Conservation (phyloP, 2,329 filamentous ascomycete species). For the Ophiostoma piceae region DNA sequence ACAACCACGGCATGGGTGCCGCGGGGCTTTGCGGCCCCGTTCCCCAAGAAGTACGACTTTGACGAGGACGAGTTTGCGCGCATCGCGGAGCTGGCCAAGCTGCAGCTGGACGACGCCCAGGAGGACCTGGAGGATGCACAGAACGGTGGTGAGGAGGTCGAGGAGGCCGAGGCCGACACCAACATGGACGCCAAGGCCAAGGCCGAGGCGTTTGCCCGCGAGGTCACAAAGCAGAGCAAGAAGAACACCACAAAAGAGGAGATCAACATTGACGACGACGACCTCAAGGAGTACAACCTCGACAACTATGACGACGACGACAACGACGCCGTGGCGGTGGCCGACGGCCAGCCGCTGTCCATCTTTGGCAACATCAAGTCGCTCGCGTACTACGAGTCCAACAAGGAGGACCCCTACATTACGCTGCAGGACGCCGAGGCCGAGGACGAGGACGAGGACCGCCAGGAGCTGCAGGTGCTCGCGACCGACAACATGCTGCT, state of each 20-base stretch:
- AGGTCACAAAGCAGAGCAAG: conserved; percentile 29
- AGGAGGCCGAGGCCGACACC: conserved; percentile 27
- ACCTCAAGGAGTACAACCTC: conserved; percentile 92
- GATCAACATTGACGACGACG: conserved; percentile 63
- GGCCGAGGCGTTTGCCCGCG: conserved; percentile 11
- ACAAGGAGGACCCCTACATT: conserved; percentile 95
- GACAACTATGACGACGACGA: conserved; percentile 89
- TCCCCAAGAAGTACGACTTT: conserved; percentile 68
- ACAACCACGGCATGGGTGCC: conserved; percentile 72
- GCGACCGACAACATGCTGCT: conserved; percentile 89
- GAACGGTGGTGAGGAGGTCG: conserved; percentile 25
- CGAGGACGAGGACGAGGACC: conserved; percentile 74
- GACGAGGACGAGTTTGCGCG: conserved; percentile 71
- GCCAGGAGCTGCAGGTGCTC: conserved; percentile 88
- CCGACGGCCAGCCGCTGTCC: conserved; percentile 58
- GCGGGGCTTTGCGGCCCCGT: conserved; percentile 68
- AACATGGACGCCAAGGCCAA: conserved; percentile 26
- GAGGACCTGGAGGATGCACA: conserved; percentile 74
- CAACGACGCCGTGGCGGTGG: conserved; percentile 47
- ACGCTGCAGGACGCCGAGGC: conserved; percentile 66
- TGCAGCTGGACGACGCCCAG: conserved; percentile 86
- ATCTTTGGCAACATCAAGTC: conserved; percentile 97
- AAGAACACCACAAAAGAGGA: conserved; percentile 29
- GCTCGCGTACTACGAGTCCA: conserved; percentile 86
- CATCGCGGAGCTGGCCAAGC: conserved; percentile 67